Conservation (phyloP, 2,329 filamentous ascomycete genomes). For the Ambrosiella beaveri region DNA sequence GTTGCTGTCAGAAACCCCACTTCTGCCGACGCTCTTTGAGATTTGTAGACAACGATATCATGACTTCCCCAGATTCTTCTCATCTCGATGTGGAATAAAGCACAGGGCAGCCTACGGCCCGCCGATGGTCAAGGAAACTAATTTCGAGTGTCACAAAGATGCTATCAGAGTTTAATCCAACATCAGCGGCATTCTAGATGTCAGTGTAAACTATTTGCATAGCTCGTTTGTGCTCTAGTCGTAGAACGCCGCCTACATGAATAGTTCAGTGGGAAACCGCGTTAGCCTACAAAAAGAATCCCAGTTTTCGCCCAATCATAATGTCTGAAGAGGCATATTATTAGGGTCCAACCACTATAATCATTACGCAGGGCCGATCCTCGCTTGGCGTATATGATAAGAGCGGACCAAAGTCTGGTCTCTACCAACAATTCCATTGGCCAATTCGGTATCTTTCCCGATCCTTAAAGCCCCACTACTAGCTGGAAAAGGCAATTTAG, state of each 20-base stretch:
- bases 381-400: background rate
- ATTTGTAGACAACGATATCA: background rate
- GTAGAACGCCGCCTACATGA: background rate
- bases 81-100: background rate
- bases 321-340: background rate
- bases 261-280: background rate
- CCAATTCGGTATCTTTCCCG: background rate
- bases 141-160: slow-evolving; percentile 4
- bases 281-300: background rate
- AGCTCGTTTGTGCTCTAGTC: background rate
- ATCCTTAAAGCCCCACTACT: slow-evolving; percentile 10
- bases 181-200: too few species aligned
- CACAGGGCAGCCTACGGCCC: slow-evolving; percentile 5
- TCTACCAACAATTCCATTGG: background rate
- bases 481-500: slow-evolving; percentile 7
- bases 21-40: background rate
- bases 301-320: background rate
- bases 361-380: background rate
- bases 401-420: background rate
- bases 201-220: background rate
- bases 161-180: background rate
- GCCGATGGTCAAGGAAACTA: background rate
- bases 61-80: slow-evolving; percentile 1
- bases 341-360: background rate
- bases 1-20: background rate